These are phyloP conservation scores for Stromatinia cepivora DNA, from an alignment of 2,329 filamentous ascomycete genomes.

Conservation along the genomic window DNA sequence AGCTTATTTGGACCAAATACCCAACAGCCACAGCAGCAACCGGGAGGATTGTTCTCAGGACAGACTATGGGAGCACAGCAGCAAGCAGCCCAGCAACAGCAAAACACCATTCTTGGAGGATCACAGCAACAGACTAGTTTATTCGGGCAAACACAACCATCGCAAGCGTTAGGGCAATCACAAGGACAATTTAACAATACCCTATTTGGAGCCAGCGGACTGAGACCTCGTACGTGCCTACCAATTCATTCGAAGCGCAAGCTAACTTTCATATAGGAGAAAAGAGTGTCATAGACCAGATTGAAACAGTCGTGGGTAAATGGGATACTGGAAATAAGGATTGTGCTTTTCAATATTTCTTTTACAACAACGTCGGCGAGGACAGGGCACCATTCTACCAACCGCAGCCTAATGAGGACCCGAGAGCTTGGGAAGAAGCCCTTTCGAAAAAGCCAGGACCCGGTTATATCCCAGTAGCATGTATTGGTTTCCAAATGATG, in stretches of 20 bases:
- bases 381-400: conserved; percentile 74
- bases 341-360: conserved; percentile 79
- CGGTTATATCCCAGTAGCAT: conserved; percentile 75
- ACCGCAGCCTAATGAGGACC: conserved; percentile 68
- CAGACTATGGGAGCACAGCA: conserved; percentile 26
- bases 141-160: conserved; percentile 28
- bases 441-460: conserved; percentile 75
- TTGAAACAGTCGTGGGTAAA: conserved; percentile 67
- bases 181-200: conserved; percentile 35
- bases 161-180: conserved; percentile 23
- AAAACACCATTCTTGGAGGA: conserved; percentile 24
- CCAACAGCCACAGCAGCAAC: conserved; percentile 24
- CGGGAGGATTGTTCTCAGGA: conserved; percentile 24
- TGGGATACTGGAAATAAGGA: conserved; percentile 69
- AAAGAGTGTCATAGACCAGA: conserved; percentile 74
- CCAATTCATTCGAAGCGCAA: not conserved
- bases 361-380: conserved; percentile 82
- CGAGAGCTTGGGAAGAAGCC: conserved; percentile 80
- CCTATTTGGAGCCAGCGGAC: conserved; percentile 37
- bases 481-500: conserved; percentile 70
- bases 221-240: conserved; percentile 36
- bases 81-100: conserved; percentile 25
- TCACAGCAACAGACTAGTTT: conserved; percentile 23
- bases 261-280: conserved; percentile 51
- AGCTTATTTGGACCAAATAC: conserved; percentile 25